Percentiles rank a stretch among this genome's conserved stretches.
phyloP scores from a whole-genome alignment of 129 eudicot genomes.

The Heracleum sosnowskyi region DNA sequence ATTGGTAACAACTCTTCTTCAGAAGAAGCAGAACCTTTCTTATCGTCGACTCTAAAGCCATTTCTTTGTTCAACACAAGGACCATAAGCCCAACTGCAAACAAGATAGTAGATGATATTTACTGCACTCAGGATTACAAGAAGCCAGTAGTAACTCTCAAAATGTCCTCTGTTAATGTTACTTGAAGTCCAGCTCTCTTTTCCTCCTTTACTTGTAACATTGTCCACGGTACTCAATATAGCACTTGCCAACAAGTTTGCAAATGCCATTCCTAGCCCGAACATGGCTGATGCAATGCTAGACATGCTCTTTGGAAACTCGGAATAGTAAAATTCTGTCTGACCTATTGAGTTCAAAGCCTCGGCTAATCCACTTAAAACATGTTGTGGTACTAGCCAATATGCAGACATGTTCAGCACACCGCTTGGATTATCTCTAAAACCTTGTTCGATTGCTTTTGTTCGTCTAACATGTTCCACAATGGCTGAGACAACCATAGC shows the following conservation, averaged over 20 bases:
- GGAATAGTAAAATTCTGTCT: slow-evolving; percentile 65
- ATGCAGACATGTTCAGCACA: slow-evolving; percentile 66
- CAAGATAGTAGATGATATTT: slow-evolving; percentile 42
- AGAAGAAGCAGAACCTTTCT: neutral
- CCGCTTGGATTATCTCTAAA: slow-evolving; percentile 32
- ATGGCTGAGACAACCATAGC: slow-evolving; percentile 50
- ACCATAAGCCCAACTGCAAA: slow-evolving; percentile 64
- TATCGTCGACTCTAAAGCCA: slow-evolving; percentile 10
- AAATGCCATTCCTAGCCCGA: slow-evolving; percentile 45
- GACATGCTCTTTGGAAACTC: slow-evolving; percentile 91
- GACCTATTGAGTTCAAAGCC: slow-evolving; percentile 64
- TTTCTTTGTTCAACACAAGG: slow-evolving; percentile 29
- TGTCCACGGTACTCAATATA: slow-evolving; percentile 44
- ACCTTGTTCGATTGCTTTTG: slow-evolving; percentile 50
- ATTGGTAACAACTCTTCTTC: slow-evolving; percentile 6
- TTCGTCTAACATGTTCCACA: slow-evolving; percentile 47
- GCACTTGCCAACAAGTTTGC: slow-evolving; percentile 59
- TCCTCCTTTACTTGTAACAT: slow-evolving; percentile 38
- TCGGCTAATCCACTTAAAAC: slow-evolving; percentile 53
- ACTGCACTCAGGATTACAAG: slow-evolving; percentile 46
- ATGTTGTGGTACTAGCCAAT: slow-evolving; percentile 71
- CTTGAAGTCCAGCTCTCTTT: slow-evolving; percentile 68
- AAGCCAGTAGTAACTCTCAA: slow-evolving; percentile 69
- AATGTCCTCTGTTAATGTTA: slow-evolving; percentile 64
- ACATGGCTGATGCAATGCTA: slow-evolving; percentile 58